Percentiles rank a stretch among this genome's conserved stretches.
These are phyloP conservation scores for Phaeotremella fagi DNA, from an alignment of 768 basidiomycete genomes.

Conservation along the genomic window DNA sequence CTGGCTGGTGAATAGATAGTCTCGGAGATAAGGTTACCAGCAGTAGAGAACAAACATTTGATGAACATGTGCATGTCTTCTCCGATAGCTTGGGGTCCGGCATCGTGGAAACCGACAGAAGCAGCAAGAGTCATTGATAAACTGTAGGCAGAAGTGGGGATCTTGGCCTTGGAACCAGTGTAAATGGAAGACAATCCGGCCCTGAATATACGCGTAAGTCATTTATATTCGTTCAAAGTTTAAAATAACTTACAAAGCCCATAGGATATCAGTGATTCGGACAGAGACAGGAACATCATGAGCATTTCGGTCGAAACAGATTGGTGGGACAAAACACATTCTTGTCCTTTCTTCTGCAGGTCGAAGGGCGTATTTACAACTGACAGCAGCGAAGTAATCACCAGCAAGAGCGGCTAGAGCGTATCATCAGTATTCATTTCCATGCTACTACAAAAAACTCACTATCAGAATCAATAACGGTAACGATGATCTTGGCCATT, in stretches of 20 bases:
- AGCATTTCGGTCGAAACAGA: slow-evolving; percentile 37
- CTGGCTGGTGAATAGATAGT: slow-evolving; percentile 43
- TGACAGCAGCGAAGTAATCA: slow-evolving; percentile 36
- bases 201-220: not conserved
- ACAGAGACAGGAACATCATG: slow-evolving; percentile 30
- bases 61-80: slow-evolving; percentile 47
- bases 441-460: slow-evolving; percentile 3
- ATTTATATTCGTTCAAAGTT: not conserved
- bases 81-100: slow-evolving; percentile 40
- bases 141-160: slow-evolving; percentile 42
- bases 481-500: slow-evolving; percentile 26
- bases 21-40: slow-evolving; percentile 35
- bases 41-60: slow-evolving; percentile 40
- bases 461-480: slow-evolving; percentile 37
- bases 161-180: slow-evolving; percentile 35
- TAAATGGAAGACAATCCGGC: slow-evolving; percentile 36
- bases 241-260: slow-evolving; percentile 18
- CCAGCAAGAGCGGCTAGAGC: slow-evolving; percentile 28
- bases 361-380: slow-evolving; percentile 29
- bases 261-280: slow-evolving; percentile 34
- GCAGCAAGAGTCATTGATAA: slow-evolving; percentile 31
- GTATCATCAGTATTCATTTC: not conserved
- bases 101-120: slow-evolving; percentile 40
- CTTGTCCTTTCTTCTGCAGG: slow-evolving; percentile 15
- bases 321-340: slow-evolving; percentile 21